A percentile compares a stretch with the other conserved stretches of the same genome.
phyloP scores from a whole-genome alignment of 2,329 filamentous ascomycete species.

The Neonectria neomacrospora region DNA sequence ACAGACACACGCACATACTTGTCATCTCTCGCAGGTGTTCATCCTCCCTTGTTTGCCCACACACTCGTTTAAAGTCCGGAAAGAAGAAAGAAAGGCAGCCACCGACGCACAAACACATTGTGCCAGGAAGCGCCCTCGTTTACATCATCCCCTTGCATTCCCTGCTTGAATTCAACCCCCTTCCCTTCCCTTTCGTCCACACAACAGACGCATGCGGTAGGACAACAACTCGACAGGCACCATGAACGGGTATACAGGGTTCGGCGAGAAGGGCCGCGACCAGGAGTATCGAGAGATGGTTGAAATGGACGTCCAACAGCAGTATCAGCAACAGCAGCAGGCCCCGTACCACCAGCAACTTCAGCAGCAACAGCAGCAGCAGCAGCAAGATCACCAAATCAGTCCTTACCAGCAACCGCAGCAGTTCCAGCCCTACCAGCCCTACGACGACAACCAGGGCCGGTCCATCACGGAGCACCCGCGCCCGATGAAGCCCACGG shows the following conservation, averaged over 20 bases:
- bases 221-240: slow-evolving; percentile 20
- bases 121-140: not conserved
- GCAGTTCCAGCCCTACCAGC: slow-evolving; percentile 25
- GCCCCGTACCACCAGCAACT: slow-evolving; percentile 33
- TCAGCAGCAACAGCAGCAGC: slow-evolving; percentile 30
- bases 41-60: not conserved
- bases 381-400: not conserved
- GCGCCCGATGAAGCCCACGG: slow-evolving; percentile 32
- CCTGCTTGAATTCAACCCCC: not conserved
- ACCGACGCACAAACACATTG: not conserved
- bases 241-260: slow-evolving; percentile 46
- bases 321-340: slow-evolving; percentile 44
- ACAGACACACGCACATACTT: not conserved
- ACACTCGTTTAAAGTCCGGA: slow-evolving; percentile 3
- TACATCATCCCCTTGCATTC: not conserved
- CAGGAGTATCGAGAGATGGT: slow-evolving; percentile 50
- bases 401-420: slow-evolving; percentile 29
- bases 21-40: not conserved
- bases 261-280: slow-evolving; percentile 35
- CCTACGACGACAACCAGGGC: slow-evolving; percentile 42
- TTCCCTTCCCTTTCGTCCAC: not conserved
- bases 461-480: slow-evolving; percentile 43
- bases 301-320: slow-evolving; percentile 49
- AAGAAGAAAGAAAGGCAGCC: not conserved
- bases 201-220: slow-evolving; percentile 35